phyloP scores from a whole-genome alignment of 179 eudicot species.

The Heliamphora pulchella region DNA sequence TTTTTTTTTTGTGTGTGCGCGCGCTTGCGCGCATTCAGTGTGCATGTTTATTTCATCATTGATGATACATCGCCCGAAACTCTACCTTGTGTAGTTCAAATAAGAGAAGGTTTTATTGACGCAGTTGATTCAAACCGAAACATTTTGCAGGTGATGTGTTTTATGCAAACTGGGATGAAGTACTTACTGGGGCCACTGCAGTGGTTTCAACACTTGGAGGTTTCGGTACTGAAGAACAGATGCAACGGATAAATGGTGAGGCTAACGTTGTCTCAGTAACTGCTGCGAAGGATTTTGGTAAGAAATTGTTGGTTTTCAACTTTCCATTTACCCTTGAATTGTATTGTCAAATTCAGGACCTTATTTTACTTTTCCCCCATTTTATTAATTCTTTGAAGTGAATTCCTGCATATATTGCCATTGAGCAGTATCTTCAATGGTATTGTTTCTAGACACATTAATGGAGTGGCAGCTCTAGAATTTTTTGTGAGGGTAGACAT shows the following conservation, averaged over 20 bases:
- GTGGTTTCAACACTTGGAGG: slow-evolving; percentile 94
- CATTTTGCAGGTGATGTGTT: slow-evolving; percentile 81
- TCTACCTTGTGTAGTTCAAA: background rate
- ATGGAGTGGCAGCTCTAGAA: too few species aligned
- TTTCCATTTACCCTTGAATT: background rate
- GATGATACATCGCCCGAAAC: background rate
- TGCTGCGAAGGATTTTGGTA: slow-evolving; percentile 86
- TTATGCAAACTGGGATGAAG: slow-evolving; percentile 92
- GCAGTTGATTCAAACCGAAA: background rate
- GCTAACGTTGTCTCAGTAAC: slow-evolving; percentile 83
- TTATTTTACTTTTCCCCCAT: background rate
- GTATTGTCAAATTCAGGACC: background rate
- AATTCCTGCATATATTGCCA: background rate
- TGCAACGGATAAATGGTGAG: slow-evolving; percentile 92
- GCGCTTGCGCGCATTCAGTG: background rate
- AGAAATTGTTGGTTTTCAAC: slow-evolving; percentile 17
- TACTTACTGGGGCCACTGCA: slow-evolving; percentile 85
- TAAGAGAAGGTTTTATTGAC: background rate
- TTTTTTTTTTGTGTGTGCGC: background rate
- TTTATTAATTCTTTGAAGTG: background rate
- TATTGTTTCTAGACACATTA: background rate
- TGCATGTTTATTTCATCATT: background rate
- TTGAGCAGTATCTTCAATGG: background rate
- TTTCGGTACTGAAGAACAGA: slow-evolving; percentile 91
- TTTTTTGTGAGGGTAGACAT: too few species aligned